A percentile compares a stretch with the other conserved stretches of the same genome.
Evolutionary conservation across 2,329 filamentous ascomycete genomes (phyloP).

Genomic region (Diaporthe vexans): DNA sequence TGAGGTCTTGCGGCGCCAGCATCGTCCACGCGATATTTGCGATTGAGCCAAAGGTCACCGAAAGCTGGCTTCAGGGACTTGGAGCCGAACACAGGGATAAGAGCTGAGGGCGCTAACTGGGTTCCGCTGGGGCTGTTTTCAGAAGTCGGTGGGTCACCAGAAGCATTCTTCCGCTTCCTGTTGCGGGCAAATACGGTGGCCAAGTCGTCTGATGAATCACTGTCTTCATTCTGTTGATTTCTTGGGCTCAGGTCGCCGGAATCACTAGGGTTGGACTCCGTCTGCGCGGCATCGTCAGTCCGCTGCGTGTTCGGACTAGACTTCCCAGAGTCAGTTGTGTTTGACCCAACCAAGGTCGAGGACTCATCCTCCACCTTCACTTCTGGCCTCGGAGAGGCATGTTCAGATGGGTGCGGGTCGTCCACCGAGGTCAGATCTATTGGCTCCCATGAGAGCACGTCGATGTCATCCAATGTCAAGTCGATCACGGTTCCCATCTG

Average conservation of each 20-base stretch:
- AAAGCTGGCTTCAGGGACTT: not conserved
- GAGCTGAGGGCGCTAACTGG: not conserved
- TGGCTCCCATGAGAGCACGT: not conserved
- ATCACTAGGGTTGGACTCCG: not conserved
- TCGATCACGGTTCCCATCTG: not conserved
- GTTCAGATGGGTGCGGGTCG: not conserved
- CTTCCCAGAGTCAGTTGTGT: not conserved
- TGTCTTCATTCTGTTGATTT: no score
- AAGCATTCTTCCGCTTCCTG: constrained; percentile 15
- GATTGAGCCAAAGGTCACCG: not conserved
- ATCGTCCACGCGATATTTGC: not conserved
- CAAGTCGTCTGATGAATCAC: constrained; percentile 5
- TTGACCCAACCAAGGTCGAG: constrained; percentile 2
- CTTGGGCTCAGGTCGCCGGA: not conserved
- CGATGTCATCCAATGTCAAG: not conserved
- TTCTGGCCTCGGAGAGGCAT: not conserved
- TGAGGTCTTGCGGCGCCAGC: not conserved
- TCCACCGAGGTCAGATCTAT: constrained; percentile 4
- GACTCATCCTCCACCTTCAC: constrained; percentile 5
- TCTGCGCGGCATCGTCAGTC: not conserved
- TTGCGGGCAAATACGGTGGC: not conserved
- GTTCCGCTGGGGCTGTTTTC: not conserved
- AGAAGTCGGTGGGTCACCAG: not conserved
- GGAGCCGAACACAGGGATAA: not conserved
- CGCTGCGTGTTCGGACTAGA: not conserved